A percentile compares a stretch with the other conserved stretches of the same genome.
phyloP scores from a whole-genome alignment of 768 basidiomycete species.

The Russula griseocarnosa region DNA sequence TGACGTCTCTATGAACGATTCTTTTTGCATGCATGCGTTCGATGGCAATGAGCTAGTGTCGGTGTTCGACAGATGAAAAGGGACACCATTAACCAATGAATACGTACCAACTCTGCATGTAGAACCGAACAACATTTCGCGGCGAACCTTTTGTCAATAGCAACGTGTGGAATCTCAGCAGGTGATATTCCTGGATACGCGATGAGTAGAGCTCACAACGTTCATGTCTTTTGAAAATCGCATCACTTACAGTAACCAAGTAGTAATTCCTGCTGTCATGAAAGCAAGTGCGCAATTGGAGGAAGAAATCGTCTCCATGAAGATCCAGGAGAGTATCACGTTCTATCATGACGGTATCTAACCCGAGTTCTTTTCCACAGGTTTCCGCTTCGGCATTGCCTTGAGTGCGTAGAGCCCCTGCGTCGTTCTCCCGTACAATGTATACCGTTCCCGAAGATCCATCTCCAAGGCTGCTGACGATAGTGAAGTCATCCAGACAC shows the following conservation, averaged over 20 bases:
- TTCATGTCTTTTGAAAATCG: too few relatives aligned
- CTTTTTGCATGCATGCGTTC: conserved; percentile 20
- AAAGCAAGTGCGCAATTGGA: conserved; percentile 22
- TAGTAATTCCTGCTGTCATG: conserved; percentile 23
- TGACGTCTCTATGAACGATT: conserved; percentile 22
- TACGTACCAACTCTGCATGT: conserved; percentile 24
- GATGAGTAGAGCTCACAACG: background rate
- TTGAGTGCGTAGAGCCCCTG: conserved; percentile 23
- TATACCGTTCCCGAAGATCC: conserved; percentile 20
- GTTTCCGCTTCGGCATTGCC: conserved; percentile 18
- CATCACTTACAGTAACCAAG: conserved; percentile 12
- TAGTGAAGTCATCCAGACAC: conserved; percentile 18
- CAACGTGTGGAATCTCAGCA: conserved; percentile 20
- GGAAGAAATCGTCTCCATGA: conserved; percentile 23
- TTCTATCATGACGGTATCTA: conserved; percentile 14
- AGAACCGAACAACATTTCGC: conserved; percentile 18
- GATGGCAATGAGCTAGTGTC: conserved; percentile 16
- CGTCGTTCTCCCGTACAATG: conserved; percentile 19
- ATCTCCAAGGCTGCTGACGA: conserved; percentile 16
- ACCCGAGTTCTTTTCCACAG: background rate
- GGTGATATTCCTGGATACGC: conserved; percentile 21
- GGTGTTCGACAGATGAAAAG: background rate
- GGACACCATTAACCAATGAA: background rate
- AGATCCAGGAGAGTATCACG: conserved; percentile 22
- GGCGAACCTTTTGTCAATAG: conserved; percentile 15